Evolutionary conservation across 2,329 filamentous ascomycete species (phyloP).

Genomic region (Colletotrichum eremochloae): DNA sequence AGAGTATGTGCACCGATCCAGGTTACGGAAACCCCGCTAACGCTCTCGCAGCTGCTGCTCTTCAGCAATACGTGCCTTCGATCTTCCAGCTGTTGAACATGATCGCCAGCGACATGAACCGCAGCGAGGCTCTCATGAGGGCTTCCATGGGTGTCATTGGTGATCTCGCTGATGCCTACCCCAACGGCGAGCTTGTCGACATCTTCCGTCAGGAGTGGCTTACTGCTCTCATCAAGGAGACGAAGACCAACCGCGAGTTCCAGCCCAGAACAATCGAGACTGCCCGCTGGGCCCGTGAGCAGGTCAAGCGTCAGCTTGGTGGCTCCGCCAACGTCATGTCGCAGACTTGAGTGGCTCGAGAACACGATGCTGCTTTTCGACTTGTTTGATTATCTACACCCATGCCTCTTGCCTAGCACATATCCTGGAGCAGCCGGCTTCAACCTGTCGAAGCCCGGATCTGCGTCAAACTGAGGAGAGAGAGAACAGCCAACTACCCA

Average conservation of each 20-base stretch:
- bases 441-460: constrained; percentile 31
- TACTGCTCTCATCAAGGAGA: constrained; percentile 90
- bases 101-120: constrained; percentile 85
- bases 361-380: constrained; percentile 19
- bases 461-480: constrained; percentile 41
- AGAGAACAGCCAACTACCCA: constrained; percentile 39
- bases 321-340: constrained; percentile 66
- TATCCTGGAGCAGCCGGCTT: constrained; percentile 41
- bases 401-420: constrained; percentile 32
- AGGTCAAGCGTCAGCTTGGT: constrained; percentile 90
- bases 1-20: constrained; percentile 67
- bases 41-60: constrained; percentile 68
- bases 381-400: constrained; percentile 40
- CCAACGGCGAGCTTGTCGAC: constrained; percentile 85
- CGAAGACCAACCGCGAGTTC: constrained; percentile 90
- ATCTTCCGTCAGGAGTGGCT: constrained; percentile 95
- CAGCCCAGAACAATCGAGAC: constrained; percentile 89
- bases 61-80: constrained; percentile 83
- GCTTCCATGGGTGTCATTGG: constrained; percentile 98
- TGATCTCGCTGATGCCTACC: constrained; percentile 94
- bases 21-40: constrained; percentile 45
- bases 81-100: constrained; percentile 90
- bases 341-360: constrained; percentile 54
- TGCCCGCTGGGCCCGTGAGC: constrained; percentile 96
- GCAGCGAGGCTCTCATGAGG: constrained; percentile 91